Evolutionary conservation across 768 basidiomycete genomes (phyloP).

Genomic region (Rhizopogon sp.): DNA sequence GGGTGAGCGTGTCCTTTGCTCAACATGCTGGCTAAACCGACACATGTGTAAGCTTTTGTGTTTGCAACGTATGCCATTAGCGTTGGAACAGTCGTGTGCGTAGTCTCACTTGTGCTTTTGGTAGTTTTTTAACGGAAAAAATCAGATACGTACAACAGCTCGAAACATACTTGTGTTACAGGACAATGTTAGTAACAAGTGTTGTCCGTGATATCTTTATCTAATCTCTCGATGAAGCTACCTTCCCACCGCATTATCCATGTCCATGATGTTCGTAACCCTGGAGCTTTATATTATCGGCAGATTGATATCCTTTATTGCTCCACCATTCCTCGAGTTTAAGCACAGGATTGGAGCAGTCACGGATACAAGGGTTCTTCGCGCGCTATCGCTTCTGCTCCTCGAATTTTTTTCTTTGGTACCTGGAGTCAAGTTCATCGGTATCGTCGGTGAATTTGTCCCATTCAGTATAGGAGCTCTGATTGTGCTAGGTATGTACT

Average conservation of each 20-base stretch:
- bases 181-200: constrained; percentile 1
- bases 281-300: constrained; percentile 34
- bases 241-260: constrained; percentile 32
- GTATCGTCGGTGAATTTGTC: constrained; percentile 34
- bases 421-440: constrained; percentile 29
- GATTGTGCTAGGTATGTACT: constrained; percentile 34
- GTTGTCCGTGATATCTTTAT: not conserved
- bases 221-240: constrained; percentile 24
- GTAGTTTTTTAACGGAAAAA: not conserved
- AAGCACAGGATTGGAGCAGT: constrained; percentile 15
- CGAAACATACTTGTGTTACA: constrained; percentile 25
- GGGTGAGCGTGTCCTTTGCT: constrained; percentile 23
- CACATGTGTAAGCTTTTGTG: constrained; percentile 26
- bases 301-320: constrained; percentile 27
- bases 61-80: constrained; percentile 36
- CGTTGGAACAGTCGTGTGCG: constrained; percentile 30
- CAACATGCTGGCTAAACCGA: not conserved
- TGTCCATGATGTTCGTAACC: constrained; percentile 28
- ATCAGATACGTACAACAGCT: constrained; percentile 17
- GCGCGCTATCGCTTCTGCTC: constrained; percentile 35
- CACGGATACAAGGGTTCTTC: constrained; percentile 26
- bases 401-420: constrained; percentile 38
- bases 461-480: constrained; percentile 38
- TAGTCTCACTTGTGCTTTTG: not conserved
- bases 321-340: constrained; percentile 15